Conservation (phyloP, 257 asterid species). For the Paraleonurus japonicus region DNA sequence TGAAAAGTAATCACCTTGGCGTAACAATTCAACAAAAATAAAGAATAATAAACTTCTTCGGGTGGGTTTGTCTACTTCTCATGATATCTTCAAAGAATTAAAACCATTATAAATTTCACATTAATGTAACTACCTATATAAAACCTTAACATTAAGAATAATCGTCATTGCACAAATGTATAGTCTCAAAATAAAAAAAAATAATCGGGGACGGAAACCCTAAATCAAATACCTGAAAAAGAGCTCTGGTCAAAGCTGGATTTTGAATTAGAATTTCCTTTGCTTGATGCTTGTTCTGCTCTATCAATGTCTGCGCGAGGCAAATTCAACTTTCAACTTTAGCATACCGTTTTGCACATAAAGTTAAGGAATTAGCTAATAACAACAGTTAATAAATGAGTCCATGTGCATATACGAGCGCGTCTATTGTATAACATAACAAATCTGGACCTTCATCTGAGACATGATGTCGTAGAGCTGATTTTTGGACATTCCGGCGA, state of each 20-base stretch:
- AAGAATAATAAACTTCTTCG: background rate
- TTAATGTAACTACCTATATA: background rate
- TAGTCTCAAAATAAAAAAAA: background rate
- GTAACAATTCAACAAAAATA: background rate
- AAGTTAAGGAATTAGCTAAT: background rate
- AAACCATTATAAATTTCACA: background rate
- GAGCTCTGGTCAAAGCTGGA: slow-evolving; percentile 85
- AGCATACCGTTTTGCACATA: background rate
- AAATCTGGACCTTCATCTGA: slow-evolving; percentile 78
- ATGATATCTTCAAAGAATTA: background rate
- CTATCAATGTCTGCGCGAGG: slow-evolving; percentile 62
- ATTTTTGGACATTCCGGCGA: slow-evolving; percentile 86
- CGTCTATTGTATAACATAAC: background rate
- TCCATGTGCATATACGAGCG: background rate
- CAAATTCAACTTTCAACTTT: slow-evolving; percentile 6
- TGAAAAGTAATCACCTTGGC: background rate
- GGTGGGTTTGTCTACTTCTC: background rate
- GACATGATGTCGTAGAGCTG: slow-evolving; percentile 90
- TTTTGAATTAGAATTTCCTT: slow-evolving; percentile 88
- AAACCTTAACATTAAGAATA: slow-evolving; percentile 19
- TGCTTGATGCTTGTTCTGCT: slow-evolving; percentile 92
- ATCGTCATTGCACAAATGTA: background rate
- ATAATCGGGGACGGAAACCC: slow-evolving; percentile 19
- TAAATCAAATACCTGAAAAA: slow-evolving; percentile 68
- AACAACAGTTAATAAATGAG: background rate